phyloP scores from a whole-genome alignment of 306 rosid species.

The Cicer cuneatum region DNA sequence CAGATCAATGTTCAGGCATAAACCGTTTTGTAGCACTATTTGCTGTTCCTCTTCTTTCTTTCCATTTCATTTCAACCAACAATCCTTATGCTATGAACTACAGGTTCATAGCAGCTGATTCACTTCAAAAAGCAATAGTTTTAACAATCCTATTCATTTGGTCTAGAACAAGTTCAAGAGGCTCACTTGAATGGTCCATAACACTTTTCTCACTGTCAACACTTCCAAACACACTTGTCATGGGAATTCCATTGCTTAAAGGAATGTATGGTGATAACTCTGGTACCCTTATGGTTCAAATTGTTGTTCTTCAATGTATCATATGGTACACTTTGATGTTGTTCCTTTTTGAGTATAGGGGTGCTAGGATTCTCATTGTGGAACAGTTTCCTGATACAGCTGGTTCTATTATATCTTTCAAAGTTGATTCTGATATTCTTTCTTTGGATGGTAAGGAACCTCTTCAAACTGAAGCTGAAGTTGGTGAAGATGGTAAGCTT shows the following conservation, averaged over 20 bases:
- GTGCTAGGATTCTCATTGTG: slow-evolving; percentile 70
- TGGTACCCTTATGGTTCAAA: slow-evolving; percentile 75
- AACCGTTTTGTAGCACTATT: slow-evolving; percentile 90
- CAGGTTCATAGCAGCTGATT: slow-evolving; percentile 79
- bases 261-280: slow-evolving; percentile 80
- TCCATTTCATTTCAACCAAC: slow-evolving; percentile 85
- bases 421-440: slow-evolving; percentile 78
- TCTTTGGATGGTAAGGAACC: slow-evolving; percentile 85
- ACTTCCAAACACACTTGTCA: slow-evolving; percentile 81
- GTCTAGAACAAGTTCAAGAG: slow-evolving; percentile 62
- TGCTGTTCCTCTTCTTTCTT: slow-evolving; percentile 84
- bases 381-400: slow-evolving; percentile 92
- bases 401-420: slow-evolving; percentile 69
- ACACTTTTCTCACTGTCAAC: slow-evolving; percentile 83
- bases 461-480: slow-evolving; percentile 75
- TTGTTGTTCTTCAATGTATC: slow-evolving; percentile 82
- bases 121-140: slow-evolving; percentile 68
- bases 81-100: slow-evolving; percentile 81
- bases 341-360: slow-evolving; percentile 82
- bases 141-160: slow-evolving; percentile 57
- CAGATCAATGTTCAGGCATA: slow-evolving; percentile 88
- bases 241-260: slow-evolving; percentile 81
- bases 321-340: slow-evolving; percentile 85
- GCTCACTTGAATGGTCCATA: slow-evolving; percentile 79
- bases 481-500: slow-evolving; percentile 83